Evolutionary conservation across 306 rosid species (phyloP).

Genomic region (Cicer cuneatum): DNA sequence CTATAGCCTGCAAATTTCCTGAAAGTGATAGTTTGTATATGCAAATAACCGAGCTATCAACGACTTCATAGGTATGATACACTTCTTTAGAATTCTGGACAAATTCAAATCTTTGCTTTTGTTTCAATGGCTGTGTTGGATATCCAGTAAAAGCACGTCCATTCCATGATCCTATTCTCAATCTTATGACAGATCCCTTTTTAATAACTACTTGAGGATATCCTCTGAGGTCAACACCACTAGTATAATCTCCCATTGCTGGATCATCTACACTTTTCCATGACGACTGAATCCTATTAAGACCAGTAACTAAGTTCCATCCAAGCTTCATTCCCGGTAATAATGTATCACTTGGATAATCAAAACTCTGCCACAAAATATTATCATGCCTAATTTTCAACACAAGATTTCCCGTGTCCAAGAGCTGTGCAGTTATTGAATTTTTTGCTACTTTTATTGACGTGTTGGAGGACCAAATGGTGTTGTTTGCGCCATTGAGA

Average conservation of each 20-base stretch:
- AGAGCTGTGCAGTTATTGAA: slow-evolving; percentile 31
- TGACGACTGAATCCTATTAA: slow-evolving; percentile 25
- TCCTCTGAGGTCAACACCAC: not conserved
- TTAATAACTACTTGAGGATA: not conserved
- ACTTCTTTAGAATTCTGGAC: slow-evolving; percentile 30
- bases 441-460: not conserved
- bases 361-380: slow-evolving; percentile 47
- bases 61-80: slow-evolving; percentile 1
- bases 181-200: not conserved
- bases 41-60: slow-evolving; percentile 9
- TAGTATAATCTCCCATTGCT: not conserved
- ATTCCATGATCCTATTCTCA: slow-evolving; percentile 40
- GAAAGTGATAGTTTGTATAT: slow-evolving; percentile 8
- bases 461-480: slow-evolving; percentile 30
- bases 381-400: not conserved
- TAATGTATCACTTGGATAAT: slow-evolving; percentile 39
- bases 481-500: slow-evolving; percentile 10
- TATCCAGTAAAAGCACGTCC: slow-evolving; percentile 8
- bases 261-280: slow-evolving; percentile 48
- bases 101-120: slow-evolving; percentile 1
- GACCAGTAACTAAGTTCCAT: slow-evolving; percentile 26
- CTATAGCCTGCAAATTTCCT: not conserved
- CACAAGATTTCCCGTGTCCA: slow-evolving; percentile 49
- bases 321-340: slow-evolving; percentile 44
- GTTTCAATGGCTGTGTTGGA: slow-evolving; percentile 1